phyloP scores from a whole-genome alignment of 2,329 filamentous ascomycete genomes.

The Talaromyces pinophilus region DNA sequence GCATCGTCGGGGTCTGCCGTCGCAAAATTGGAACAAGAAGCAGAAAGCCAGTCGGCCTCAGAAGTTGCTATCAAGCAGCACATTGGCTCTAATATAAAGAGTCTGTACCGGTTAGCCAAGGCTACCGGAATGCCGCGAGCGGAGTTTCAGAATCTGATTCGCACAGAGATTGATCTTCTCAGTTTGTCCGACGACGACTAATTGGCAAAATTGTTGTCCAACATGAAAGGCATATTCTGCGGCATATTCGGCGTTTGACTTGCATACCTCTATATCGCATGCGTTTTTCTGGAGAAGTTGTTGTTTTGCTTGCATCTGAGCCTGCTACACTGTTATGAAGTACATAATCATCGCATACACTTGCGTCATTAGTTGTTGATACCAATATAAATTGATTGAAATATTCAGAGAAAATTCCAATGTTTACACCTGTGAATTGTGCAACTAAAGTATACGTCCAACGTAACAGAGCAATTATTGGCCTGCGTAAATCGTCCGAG shows the following conservation, averaged over 20 bases:
- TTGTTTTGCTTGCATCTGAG: conserved; percentile 11
- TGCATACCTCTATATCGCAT: conserved; percentile 3
- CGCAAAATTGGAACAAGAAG: conserved; percentile 57
- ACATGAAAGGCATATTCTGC: background rate
- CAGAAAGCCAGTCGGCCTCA: conserved; percentile 54
- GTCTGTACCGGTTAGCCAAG: conserved; percentile 61
- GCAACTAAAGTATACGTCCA: background rate
- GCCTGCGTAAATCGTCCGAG: background rate
- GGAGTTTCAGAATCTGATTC: conserved; percentile 62
- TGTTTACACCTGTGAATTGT: background rate
- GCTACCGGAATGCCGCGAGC: conserved; percentile 59
- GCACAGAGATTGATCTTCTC: conserved; percentile 60
- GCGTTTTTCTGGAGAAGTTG: background rate
- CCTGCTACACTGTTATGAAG: background rate
- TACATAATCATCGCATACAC: background rate
- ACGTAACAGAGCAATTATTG: background rate
- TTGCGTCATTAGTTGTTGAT: background rate
- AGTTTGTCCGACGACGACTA: conserved; percentile 56
- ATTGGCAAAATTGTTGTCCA: background rate
- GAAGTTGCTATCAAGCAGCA: conserved; percentile 65
- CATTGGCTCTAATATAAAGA: conserved; percentile 64
- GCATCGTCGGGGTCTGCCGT: conserved; percentile 52
- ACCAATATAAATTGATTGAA: conserved; percentile 2
- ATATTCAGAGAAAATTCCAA: background rate
- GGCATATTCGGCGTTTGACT: conserved; percentile 12